A percentile compares a stretch with the other conserved stretches of the same genome.
phyloP scores from a whole-genome alignment of 805 yeast species.

The Metschnikowia cerradonensis region DNA sequence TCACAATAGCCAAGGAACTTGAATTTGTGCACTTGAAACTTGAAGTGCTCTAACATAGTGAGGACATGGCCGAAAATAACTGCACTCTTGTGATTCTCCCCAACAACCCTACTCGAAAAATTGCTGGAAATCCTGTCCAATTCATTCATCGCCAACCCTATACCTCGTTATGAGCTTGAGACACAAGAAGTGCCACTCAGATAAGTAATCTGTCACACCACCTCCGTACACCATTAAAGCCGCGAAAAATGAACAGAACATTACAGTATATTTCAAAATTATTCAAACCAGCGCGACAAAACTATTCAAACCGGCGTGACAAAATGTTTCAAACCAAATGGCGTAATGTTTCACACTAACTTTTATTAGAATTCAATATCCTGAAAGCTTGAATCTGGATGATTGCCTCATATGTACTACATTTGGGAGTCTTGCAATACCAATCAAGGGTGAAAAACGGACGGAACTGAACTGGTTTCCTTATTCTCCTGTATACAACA shows the following conservation, averaged over 20 bases:
- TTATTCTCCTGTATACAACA: too few relatives aligned
- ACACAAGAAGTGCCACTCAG: background rate
- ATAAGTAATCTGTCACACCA: background rate
- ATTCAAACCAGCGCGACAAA: too few relatives aligned
- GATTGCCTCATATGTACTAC: too few relatives aligned
- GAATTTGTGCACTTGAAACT: conserved; percentile 28
- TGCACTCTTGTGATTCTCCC: background rate
- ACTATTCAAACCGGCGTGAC: too few relatives aligned
- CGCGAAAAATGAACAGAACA: background rate
- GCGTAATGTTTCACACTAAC: too few relatives aligned
- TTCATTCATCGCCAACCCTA: background rate
- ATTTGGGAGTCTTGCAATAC: too few relatives aligned
- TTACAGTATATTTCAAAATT: too few relatives aligned
- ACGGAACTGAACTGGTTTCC: too few relatives aligned
- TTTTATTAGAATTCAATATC: too few relatives aligned
- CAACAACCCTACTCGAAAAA: background rate
- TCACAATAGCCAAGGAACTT: conserved; percentile 33
- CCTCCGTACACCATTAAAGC: background rate
- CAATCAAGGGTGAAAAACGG: too few relatives aligned
- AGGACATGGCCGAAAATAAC: conserved; percentile 1
- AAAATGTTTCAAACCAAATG: too few relatives aligned
- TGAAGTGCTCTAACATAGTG: conserved; percentile 32
- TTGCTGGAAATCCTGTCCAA: background rate
- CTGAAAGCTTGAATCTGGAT: too few relatives aligned
- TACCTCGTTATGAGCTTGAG: background rate